Conservation (phyloP, 148 eudicot species). For the Persicaria tinctoria region DNA sequence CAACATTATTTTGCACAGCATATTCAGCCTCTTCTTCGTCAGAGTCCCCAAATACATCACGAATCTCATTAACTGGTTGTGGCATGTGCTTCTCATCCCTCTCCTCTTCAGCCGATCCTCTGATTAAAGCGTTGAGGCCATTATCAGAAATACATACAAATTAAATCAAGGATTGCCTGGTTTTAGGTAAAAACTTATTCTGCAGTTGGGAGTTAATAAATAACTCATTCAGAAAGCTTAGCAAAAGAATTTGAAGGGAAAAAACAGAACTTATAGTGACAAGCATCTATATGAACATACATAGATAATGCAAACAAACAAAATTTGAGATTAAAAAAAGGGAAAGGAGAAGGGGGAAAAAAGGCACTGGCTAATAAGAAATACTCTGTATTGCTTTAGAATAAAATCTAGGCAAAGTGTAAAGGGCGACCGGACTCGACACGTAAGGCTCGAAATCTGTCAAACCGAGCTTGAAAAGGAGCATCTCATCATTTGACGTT, state of each 20-base stretch:
- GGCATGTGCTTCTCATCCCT: conserved; percentile 50
- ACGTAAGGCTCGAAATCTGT: too few relatives aligned
- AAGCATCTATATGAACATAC: not conserved
- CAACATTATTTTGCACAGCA: conserved; percentile 55
- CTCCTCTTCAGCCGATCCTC: conserved; percentile 68
- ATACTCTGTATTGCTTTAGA: not conserved
- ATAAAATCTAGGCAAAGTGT: too few relatives aligned
- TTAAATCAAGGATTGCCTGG: not conserved
- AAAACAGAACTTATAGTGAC: not conserved
- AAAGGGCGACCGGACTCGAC: too few relatives aligned
- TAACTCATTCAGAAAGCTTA: not conserved
- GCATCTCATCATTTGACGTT: too few relatives aligned
- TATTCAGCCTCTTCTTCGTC: conserved; percentile 91
- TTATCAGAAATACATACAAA: not conserved
- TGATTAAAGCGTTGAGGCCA: conserved; percentile 19
- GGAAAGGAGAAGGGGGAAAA: not conserved
- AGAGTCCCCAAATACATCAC: conserved; percentile 97
- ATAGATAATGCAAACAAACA: not conserved
- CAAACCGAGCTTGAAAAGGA: too few relatives aligned
- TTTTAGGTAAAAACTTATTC: not conserved
- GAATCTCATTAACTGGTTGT: conserved; percentile 75
- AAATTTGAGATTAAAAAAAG: not conserved
- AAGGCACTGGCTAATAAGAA: not conserved
- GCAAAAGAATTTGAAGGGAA: not conserved
- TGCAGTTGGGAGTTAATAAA: not conserved